Conservation (phyloP, 148 eudicot species). For the Chenopodium suecicum region DNA sequence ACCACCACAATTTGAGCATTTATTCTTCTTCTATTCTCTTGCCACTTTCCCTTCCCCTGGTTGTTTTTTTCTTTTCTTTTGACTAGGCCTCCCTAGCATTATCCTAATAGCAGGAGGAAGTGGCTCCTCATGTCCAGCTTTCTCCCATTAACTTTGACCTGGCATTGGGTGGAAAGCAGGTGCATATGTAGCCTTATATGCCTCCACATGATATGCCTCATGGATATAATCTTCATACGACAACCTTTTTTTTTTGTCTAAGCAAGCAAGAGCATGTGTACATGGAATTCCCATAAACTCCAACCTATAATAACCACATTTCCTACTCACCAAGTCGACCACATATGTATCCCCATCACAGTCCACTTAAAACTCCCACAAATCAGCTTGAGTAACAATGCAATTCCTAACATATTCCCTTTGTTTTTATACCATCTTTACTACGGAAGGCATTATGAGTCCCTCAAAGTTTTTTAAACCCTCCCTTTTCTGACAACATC, state of each 20-base stretch:
- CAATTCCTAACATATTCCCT: neutral
- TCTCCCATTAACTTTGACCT: neutral
- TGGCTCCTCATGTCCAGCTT: neutral
- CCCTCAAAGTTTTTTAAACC: neutral
- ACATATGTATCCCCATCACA: neutral
- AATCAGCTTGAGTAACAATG: neutral
- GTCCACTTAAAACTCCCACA: constrained; percentile 1
- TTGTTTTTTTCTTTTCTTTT: neutral
- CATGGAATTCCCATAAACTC: neutral
- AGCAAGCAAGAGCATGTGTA: neutral
- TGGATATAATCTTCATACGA: neutral
- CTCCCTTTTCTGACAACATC: neutral
- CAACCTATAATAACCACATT: neutral
- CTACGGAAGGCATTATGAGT: neutral
- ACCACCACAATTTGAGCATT: neutral
- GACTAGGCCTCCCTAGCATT: constrained; percentile 4
- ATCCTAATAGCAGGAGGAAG: neutral
- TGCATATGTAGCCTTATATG: neutral
- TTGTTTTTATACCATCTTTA: neutral
- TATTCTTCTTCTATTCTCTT: neutral
- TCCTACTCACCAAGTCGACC: neutral
- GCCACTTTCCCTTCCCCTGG: neutral
- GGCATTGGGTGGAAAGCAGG: neutral
- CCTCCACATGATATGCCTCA: neutral
- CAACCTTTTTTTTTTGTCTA: neutral